These are phyloP conservation scores for Senna siamea DNA, from an alignment of 306 rosid genomes.

Conservation along the genomic window DNA sequence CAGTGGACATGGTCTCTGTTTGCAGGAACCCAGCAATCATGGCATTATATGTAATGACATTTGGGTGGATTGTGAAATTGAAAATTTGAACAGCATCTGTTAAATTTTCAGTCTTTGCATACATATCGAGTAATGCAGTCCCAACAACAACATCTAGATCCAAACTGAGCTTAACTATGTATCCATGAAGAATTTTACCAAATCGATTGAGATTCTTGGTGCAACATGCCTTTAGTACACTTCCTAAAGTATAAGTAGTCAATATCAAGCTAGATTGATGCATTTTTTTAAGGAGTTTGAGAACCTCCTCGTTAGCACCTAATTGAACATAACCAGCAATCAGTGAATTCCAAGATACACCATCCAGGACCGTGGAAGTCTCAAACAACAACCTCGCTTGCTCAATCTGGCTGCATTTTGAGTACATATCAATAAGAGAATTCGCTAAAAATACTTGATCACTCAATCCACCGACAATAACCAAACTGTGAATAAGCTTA, in stretches of 20 bases:
- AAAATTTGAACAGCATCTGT: slow-evolving; percentile 48
- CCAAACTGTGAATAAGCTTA: slow-evolving; percentile 51
- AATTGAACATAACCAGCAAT: slow-evolving; percentile 56
- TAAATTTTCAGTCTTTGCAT: slow-evolving; percentile 57
- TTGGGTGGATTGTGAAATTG: slow-evolving; percentile 36
- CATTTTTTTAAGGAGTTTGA: slow-evolving; percentile 48
- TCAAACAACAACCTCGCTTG: slow-evolving; percentile 56
- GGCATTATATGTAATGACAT: slow-evolving; percentile 54
- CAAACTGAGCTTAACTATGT: slow-evolving; percentile 49
- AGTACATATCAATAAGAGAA: slow-evolving; percentile 65
- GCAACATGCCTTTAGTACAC: slow-evolving; percentile 58
- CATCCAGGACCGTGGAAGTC: slow-evolving; percentile 46
- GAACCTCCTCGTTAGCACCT: slow-evolving; percentile 41
- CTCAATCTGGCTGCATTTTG: slow-evolving; percentile 48
- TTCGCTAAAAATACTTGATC: slow-evolving; percentile 40
- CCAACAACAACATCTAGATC: slow-evolving; percentile 52
- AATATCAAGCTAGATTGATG: slow-evolving; percentile 47
- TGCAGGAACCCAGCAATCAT: slow-evolving; percentile 61
- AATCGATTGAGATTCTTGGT: slow-evolving; percentile 13
- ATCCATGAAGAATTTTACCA: slow-evolving; percentile 58
- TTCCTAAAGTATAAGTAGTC: slow-evolving; percentile 59
- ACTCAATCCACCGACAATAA: slow-evolving; percentile 42
- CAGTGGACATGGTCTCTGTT: slow-evolving; percentile 30
- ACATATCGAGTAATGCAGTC: slow-evolving; percentile 66
- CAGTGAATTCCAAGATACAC: slow-evolving; percentile 63